phyloP scores from a whole-genome alignment of 177 flowering plant genomes.

The Vitis hybrid region DNA sequence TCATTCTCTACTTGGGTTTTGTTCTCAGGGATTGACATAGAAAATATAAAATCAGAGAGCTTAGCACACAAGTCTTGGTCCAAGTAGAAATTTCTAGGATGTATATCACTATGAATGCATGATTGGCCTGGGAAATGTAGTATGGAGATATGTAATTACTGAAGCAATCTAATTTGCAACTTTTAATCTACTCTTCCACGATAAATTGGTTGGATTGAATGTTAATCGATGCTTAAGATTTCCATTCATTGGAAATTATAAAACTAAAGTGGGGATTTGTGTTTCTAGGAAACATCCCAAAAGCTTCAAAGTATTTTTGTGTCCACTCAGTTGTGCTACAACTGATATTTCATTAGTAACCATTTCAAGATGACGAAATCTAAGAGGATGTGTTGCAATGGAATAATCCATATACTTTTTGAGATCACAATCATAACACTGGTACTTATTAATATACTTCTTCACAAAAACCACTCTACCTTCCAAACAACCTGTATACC shows the following conservation, averaged over 20 bases:
- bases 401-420: no score
- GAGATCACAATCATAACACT: no score
- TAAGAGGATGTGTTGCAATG: no score
- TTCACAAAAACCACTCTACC: not conserved
- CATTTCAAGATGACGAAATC: not conserved
- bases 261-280: conserved; percentile 5
- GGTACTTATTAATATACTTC: not conserved
- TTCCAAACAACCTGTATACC: not conserved
- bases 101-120: conserved; percentile 1
- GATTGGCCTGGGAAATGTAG: conserved; percentile 2
- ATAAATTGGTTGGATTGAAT: not conserved
- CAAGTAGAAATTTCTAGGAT: not conserved
- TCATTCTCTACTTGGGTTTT: not conserved
- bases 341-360: not conserved
- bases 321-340: conserved; percentile 3
- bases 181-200: conserved; percentile 9
- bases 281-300: conserved; percentile 22
- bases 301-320: conserved; percentile 15
- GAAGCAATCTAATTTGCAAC: conserved; percentile 13
- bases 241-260: not conserved
- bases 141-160: conserved; percentile 13
- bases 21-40: not conserved
- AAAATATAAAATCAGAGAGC: conserved; percentile 1
- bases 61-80: conserved; percentile 3
- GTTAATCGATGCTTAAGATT: not conserved